Conservation (phyloP, 306 rosid genomes). For the Arachis hypogaea region DNA sequence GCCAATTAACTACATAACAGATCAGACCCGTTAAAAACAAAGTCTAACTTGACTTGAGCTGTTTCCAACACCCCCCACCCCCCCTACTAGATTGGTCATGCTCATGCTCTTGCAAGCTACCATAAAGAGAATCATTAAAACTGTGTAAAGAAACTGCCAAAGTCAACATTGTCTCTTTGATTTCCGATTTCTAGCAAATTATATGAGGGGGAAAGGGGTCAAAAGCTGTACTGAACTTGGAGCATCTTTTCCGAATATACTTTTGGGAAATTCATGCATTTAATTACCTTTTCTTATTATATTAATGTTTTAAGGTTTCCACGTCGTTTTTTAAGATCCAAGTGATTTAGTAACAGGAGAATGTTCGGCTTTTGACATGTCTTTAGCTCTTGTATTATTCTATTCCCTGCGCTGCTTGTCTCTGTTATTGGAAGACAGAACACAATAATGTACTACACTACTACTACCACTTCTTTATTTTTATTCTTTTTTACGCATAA, state of each 20-base stretch:
- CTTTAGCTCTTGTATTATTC: conserved; percentile 28
- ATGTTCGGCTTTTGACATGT: conserved; percentile 36
- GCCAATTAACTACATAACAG: no score
- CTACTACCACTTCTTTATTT: background rate
- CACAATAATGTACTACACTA: conserved; percentile 5
- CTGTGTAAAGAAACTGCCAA: background rate
- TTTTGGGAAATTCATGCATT: conserved; percentile 18
- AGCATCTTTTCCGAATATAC: conserved; percentile 29
- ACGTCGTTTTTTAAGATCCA: conserved; percentile 44
- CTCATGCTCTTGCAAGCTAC: no score
- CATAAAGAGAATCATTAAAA: background rate
- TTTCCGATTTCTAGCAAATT: no score
- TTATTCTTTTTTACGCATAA: background rate
- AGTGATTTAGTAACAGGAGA: conserved; percentile 43
- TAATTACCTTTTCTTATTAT: conserved; percentile 12
- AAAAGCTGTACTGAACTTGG: background rate
- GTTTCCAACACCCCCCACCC: no score
- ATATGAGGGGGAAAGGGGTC: background rate
- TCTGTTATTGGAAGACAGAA: conserved; percentile 43
- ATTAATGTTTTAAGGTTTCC: background rate
- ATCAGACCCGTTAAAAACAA: no score
- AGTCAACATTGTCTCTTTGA: no score
- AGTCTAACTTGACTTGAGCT: no score
- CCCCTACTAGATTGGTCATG: no score
- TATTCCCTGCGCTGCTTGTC: conserved; percentile 24